These are phyloP conservation scores for Suillus decipiens DNA, from an alignment of 768 basidiomycete genomes.

Conservation along the genomic window DNA sequence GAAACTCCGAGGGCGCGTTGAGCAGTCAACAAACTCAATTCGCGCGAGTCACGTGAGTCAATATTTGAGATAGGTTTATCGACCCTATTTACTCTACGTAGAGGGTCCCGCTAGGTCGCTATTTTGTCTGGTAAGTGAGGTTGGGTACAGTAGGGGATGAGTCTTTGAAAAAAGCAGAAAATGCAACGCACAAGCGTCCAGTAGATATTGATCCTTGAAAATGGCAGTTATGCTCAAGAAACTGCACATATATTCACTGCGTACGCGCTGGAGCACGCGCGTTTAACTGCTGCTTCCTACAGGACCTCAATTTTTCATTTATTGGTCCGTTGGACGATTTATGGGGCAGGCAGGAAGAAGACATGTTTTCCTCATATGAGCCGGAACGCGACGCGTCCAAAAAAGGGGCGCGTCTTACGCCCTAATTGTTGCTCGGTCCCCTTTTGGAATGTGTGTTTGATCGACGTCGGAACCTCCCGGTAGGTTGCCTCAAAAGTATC, in stretches of 20 bases:
- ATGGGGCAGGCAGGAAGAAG: slow-evolving; percentile 28
- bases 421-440: slow-evolving; percentile 18
- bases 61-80: slow-evolving; percentile 34
- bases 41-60: slow-evolving; percentile 38
- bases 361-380: slow-evolving; percentile 29
- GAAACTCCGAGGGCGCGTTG: slow-evolving; percentile 43
- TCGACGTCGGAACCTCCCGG: slow-evolving; percentile 23
- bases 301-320: slow-evolving; percentile 24
- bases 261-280: slow-evolving; percentile 11
- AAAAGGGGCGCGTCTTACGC: slow-evolving; percentile 44
- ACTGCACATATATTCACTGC: slow-evolving; percentile 8
- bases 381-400: slow-evolving; percentile 34
- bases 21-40: slow-evolving; percentile 44
- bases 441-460: slow-evolving; percentile 32
- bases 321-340: slow-evolving; percentile 33
- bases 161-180: background rate
- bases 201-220: slow-evolving; percentile 3
- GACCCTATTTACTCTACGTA: slow-evolving; percentile 17
- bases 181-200: background rate
- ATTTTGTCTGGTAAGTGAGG: slow-evolving; percentile 9
- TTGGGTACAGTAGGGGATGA: slow-evolving; percentile 8
- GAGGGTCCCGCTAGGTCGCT: slow-evolving; percentile 1
- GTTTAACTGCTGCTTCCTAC: slow-evolving; percentile 18
- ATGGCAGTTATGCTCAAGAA: slow-evolving; percentile 4
- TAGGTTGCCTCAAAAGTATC: slow-evolving; percentile 13